A percentile compares a stretch with the other conserved stretches of the same genome.
Conservation (phyloP, 306 rosid genomes). For the Rosa chinensis region DNA sequence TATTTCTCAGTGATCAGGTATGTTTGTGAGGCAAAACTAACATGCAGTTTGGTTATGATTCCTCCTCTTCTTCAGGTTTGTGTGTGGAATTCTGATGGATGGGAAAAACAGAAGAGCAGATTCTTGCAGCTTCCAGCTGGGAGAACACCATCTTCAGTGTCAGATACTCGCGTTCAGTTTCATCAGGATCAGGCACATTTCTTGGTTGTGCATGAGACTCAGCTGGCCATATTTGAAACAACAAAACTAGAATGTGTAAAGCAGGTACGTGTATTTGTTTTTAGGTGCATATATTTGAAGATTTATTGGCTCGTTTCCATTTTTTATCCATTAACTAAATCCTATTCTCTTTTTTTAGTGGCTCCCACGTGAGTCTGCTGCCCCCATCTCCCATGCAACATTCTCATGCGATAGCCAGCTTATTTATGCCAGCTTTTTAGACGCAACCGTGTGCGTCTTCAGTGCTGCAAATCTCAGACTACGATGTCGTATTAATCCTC, state of each 20-base stretch:
- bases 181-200: slow-evolving; percentile 90
- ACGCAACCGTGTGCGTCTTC: slow-evolving; percentile 75
- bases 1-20: background rate
- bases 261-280: slow-evolving; percentile 49
- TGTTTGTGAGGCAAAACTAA: background rate
- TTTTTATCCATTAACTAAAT: background rate
- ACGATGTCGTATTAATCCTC: slow-evolving; percentile 82
- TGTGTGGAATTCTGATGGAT: slow-evolving; percentile 88
- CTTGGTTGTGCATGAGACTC: slow-evolving; percentile 93
- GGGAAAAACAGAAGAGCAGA: slow-evolving; percentile 90
- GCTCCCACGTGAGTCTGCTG: slow-evolving; percentile 69
- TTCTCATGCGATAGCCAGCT: slow-evolving; percentile 98
- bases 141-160: slow-evolving; percentile 65
- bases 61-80: slow-evolving; percentile 50
- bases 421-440: slow-evolving; percentile 86
- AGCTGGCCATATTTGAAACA: slow-evolving; percentile 85
- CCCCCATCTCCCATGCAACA: slow-evolving; percentile 94
- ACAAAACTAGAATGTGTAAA: slow-evolving; percentile 74
- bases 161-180: slow-evolving; percentile 90
- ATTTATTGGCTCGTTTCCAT: slow-evolving; percentile 8
- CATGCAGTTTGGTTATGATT: background rate
- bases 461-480: slow-evolving; percentile 76
- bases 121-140: slow-evolving; percentile 87
- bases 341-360: slow-evolving; percentile 52
- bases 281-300: background rate